Percentiles rank a stretch among this genome's conserved stretches.
Conservation (phyloP, 352 stramenopile genomes). For the Aphanomyces stellatus region DNA sequence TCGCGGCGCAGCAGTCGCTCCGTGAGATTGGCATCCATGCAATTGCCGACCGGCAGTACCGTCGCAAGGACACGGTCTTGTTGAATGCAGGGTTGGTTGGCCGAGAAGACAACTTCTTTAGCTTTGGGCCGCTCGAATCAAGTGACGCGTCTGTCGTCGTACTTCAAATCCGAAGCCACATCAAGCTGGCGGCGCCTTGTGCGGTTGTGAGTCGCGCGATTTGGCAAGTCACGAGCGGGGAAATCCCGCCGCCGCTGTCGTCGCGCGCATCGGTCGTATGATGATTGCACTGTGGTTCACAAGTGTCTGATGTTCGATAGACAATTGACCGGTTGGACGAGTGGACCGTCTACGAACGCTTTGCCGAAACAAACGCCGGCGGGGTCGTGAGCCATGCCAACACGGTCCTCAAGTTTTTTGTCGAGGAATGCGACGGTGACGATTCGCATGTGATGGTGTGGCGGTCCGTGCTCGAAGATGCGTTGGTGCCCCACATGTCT, state of each 20-base stretch:
- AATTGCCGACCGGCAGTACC: background rate
- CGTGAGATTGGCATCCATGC: background rate
- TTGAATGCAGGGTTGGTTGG: conserved; percentile 5
- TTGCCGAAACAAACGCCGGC: background rate
- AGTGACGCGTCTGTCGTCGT: background rate
- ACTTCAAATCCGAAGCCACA: background rate
- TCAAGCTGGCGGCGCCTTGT: background rate
- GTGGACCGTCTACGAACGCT: background rate
- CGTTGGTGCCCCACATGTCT: background rate
- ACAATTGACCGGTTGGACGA: background rate
- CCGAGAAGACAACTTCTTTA: background rate
- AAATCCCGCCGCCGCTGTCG: background rate
- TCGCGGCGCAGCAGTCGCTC: conserved; percentile 1
- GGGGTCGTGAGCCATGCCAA: background rate
- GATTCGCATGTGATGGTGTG: background rate
- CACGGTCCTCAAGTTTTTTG: background rate
- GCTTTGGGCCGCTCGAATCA: background rate
- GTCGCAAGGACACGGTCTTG: background rate
- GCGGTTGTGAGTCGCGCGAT: background rate
- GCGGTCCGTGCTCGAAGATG: conserved; percentile 18
- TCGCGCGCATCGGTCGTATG: background rate
- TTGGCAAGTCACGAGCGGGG: background rate
- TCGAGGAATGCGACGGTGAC: too few relatives aligned
- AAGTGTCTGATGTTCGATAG: too few relatives aligned
- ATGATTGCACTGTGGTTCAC: too few relatives aligned